These are phyloP conservation scores for Zasmidium angulare DNA, from an alignment of 2,329 filamentous ascomycete species.

Conservation along the genomic window DNA sequence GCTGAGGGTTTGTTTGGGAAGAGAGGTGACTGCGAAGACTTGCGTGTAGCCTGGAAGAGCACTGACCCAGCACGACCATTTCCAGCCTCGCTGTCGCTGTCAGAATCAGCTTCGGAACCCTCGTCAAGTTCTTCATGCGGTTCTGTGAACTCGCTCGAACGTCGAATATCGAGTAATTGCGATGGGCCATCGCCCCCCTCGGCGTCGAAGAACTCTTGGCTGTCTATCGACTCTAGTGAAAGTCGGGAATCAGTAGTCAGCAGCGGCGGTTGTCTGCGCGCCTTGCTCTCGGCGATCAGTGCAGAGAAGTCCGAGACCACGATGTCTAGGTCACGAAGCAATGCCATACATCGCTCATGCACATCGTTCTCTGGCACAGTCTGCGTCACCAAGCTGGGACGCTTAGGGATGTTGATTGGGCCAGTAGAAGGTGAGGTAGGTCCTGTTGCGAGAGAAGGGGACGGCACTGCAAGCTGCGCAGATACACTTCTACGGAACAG, in stretches of 20 bases:
- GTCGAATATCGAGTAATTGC: conserved; percentile 73
- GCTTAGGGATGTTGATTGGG: conserved; percentile 38
- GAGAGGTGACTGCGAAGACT: conserved; percentile 42
- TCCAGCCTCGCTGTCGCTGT: conserved; percentile 62
- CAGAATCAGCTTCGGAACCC: conserved; percentile 56
- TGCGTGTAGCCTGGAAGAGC: conserved; percentile 18
- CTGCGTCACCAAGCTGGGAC: conserved; percentile 20
- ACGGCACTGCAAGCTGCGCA: conserved; percentile 53
- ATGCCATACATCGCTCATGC: conserved; percentile 77
- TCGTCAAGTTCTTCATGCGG: conserved; percentile 57
- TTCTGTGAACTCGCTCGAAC: conserved; percentile 68
- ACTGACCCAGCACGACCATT: conserved; percentile 34
- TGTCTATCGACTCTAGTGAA: conserved; percentile 79
- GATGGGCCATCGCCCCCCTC: conserved; percentile 61
- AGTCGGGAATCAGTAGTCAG: conserved; percentile 49
- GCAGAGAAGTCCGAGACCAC: conserved; percentile 80
- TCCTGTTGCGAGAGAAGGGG: conserved; percentile 32
- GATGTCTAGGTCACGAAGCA: conserved; percentile 81
- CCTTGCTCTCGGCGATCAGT: conserved; percentile 76
- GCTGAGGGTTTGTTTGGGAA: conserved; percentile 77
- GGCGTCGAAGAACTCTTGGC: conserved; percentile 94
- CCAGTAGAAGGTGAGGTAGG: conserved; percentile 36
- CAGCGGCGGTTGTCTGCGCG: conserved; percentile 61
- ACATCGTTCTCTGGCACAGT: conserved; percentile 49
- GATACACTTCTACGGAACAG: conserved; percentile 52